Base-by-base conservation (phyloP, 2,329 filamentous ascomycete species). In the Botrytis squamosa region DNA sequence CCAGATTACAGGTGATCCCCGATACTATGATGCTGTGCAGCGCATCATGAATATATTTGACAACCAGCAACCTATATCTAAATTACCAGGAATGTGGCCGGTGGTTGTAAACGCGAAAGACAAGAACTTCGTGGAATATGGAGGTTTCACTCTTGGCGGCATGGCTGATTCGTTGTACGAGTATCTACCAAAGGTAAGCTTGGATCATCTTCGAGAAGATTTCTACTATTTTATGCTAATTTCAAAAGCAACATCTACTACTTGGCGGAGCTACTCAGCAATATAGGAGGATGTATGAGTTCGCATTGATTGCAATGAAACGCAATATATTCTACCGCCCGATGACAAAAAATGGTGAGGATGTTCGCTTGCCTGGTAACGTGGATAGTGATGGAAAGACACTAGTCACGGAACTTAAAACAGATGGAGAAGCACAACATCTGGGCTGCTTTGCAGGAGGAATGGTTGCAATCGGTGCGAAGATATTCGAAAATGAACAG, bases 371-470 rank as follows among this genome's bases (percentile, higher is more conserved):
- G 72, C 83, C 87, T 4, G 87, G 86, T 16, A 84, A 85, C 66
- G 81, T 82, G 10, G 77, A 80, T 33, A 72, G 62, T 14, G 42
- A 72, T 14, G 71, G 71, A 2, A 68, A 69, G 36, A 72, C 71
- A 14, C 36, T 29, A 14, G 49, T 72, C 7, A 72, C 52, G 22
- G 49, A 68, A 38, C 78, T 83, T 33, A 70, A 82, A 46, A 65
- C 76, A n/a, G 76, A 76, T 81, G 73, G 77, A 49, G 84, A 79
- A 55, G 83, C 85, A 12, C 88, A 92, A 76, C 92, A 94, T 81
- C 84, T 94, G 1, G 87, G 88, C 1, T 94, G 92, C 81, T 94
- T 92, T 79, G 84, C 88, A 4, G 92, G 92, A 20, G 92, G 91
- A 20, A 90, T 92, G 84, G 89, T 92, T 65, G 91, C 85, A 0